Percentiles rank a stretch among this genome's conserved stretches.
Evolutionary conservation across 2,329 filamentous ascomycete genomes (phyloP).

Genomic region (Fusarium proliferatum): DNA sequence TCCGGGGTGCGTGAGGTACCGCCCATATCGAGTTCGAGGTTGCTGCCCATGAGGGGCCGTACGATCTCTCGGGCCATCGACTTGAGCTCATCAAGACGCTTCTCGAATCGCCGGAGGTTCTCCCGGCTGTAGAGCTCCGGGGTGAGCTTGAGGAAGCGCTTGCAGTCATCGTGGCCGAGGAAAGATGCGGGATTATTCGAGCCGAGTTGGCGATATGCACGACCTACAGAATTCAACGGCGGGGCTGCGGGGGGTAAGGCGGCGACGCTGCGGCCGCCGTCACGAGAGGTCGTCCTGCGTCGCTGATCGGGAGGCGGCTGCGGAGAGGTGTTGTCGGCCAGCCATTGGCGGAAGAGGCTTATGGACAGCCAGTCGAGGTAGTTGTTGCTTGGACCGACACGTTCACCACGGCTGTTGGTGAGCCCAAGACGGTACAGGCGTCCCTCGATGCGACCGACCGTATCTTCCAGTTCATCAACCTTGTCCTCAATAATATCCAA

Average conservation of each 20-base stretch:
- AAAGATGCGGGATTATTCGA: slow-evolving; percentile 70
- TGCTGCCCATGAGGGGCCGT: slow-evolving; percentile 85
- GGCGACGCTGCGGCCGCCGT: slow-evolving; percentile 47
- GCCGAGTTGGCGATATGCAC: slow-evolving; percentile 82
- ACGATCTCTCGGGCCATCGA: slow-evolving; percentile 84
- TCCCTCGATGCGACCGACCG: slow-evolving; percentile 81
- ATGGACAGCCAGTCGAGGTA: slow-evolving; percentile 93
- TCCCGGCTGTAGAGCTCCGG: slow-evolving; percentile 87
- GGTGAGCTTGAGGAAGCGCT: slow-evolving; percentile 85
- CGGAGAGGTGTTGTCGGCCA: slow-evolving; percentile 88
- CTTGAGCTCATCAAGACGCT: slow-evolving; percentile 89
- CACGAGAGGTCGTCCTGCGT: slow-evolving; percentile 44
- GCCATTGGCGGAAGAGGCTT: slow-evolving; percentile 89
- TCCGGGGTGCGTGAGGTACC: slow-evolving; percentile 55
- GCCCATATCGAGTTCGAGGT: slow-evolving; percentile 79
- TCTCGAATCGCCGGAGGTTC: slow-evolving; percentile 86
- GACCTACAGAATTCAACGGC: slow-evolving; percentile 71
- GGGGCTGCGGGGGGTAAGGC: slow-evolving; percentile 53
- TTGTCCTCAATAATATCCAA: slow-evolving; percentile 95
- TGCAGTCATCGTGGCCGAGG: slow-evolving; percentile 86
- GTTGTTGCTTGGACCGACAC: slow-evolving; percentile 80
- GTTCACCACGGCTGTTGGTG: slow-evolving; percentile 82
- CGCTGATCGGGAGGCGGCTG: slow-evolving; percentile 52
- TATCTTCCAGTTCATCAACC: slow-evolving; percentile 88
- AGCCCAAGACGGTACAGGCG: slow-evolving; percentile 85